phyloP scores from a whole-genome alignment of 2,329 filamentous ascomycete genomes.

The Colletotrichum acutatum region DNA sequence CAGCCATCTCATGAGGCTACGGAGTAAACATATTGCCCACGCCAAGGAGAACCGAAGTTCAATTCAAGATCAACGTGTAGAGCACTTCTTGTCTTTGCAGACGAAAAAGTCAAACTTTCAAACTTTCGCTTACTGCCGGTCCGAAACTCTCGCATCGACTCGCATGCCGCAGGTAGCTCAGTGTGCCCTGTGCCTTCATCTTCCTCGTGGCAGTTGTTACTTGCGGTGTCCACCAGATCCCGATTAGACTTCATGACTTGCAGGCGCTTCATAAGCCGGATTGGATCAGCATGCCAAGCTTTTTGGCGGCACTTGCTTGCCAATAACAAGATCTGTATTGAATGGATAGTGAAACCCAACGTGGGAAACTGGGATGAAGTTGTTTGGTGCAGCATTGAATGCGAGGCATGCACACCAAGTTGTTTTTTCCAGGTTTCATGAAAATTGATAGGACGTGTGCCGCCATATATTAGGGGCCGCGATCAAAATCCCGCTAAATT shows the following conservation, averaged over 20 bases:
- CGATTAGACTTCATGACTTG: slow-evolving; percentile 14
- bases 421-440: slow-evolving; percentile 7
- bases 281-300: slow-evolving; percentile 20
- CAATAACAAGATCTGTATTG: slow-evolving; percentile 24
- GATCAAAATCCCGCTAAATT: neutral
- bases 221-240: neutral
- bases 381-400: neutral
- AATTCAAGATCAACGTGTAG: too few species aligned
- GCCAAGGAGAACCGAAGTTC: too few species aligned
- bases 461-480: neutral
- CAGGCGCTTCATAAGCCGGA: neutral
- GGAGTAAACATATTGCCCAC: too few species aligned
- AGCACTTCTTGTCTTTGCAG: too few species aligned
- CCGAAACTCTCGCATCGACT: neutral
- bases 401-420: neutral
- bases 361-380: slow-evolving; percentile 3
- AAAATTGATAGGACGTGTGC: neutral
- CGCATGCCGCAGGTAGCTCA: neutral
- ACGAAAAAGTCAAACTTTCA: too few species aligned
- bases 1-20: too few species aligned
- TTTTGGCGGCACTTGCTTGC: neutral
- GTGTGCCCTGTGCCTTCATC: neutral
- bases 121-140: neutral
- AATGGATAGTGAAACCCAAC: neutral
- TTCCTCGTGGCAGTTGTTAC: neutral